Evolutionary conservation across 306 rosid genomes (phyloP), one percentile per base, ranked within the genome.

Genomic region (Quercus aquifolioides): DNA sequence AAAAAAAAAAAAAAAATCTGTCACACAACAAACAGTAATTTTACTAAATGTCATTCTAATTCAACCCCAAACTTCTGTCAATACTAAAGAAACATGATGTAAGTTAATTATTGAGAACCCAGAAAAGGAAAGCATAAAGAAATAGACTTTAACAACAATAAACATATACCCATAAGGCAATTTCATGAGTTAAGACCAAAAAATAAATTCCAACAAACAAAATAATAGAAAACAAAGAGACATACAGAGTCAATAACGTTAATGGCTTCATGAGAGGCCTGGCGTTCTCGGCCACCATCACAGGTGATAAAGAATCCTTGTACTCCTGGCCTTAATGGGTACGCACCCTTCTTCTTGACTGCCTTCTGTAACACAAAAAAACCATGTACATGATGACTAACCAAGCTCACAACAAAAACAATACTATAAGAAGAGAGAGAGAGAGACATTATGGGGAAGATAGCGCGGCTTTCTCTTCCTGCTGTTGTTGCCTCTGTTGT

Each of bases 231-330:
- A 18, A 26, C 5, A 26, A 3, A 56, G 59, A 43, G 55, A 62
- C 55, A 74, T 87, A 95, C 99, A 59, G 93, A 90, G 70, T 95
- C 99, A 7, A 93, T 87, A 78, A 95, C 92, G 76, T 91, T 89
- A 79, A 95, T 87, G 80, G 99, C 99, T 80, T 95, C 98, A 0
- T 81, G 85, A 25, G 93, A 89, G 74, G 99, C 99, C 84, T 95
- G 99, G 87, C 86, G 89, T 69, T 95, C 99, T 54, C 99, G 87
- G 76, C 98, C 97, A 1, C 99, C 99, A 23, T 95, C 99, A 51
- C 99, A 93, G 76, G 99, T 95, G 83, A 95, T 90, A 83, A 91
- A 95, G 86, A 95, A 91, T 1, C 99, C 99, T 83, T 93, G 90
- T 6, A 95, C 92, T 15, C 98, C 98, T 3, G 99, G 98, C 54